A percentile compares a stretch with the other conserved stretches of the same genome.
Evolutionary conservation across 306 rosid genomes (phyloP).

Genomic region (Castanea crenata): DNA sequence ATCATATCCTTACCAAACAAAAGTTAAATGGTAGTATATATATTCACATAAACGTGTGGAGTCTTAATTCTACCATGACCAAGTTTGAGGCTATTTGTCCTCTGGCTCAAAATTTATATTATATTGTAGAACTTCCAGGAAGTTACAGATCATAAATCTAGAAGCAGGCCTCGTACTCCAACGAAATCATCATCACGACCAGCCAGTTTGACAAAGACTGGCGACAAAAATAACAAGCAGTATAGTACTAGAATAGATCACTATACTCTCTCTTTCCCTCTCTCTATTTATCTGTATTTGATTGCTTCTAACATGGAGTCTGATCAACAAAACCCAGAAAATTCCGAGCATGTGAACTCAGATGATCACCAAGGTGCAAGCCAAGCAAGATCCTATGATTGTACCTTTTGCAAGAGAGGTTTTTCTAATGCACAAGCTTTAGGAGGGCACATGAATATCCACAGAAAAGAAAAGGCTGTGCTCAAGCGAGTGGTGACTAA

Average conservation of each 20-base stretch:
- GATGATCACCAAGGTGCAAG: constrained; percentile 28
- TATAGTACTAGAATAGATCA: background rate
- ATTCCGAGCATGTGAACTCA: constrained; percentile 17
- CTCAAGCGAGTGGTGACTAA: constrained; percentile 43
- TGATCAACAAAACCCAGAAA: constrained; percentile 24
- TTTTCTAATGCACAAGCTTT: constrained; percentile 93
- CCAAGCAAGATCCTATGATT: constrained; percentile 56
- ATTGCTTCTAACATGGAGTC: constrained; percentile 23
- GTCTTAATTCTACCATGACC: too few species aligned
- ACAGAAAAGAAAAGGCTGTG: constrained; percentile 76
- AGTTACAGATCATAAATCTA: constrained; percentile 30
- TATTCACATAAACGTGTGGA: too few species aligned
- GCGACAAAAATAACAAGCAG: too few species aligned
- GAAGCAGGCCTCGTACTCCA: constrained; percentile 42
- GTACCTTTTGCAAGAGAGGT: constrained; percentile 77
- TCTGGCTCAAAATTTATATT: too few species aligned
- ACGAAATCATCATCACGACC: background rate
- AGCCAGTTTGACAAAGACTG: background rate
- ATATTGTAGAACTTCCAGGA: background rate
- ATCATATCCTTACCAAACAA: too few species aligned
- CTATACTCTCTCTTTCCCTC: background rate
- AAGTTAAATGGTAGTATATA: too few species aligned
- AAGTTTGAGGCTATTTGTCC: too few species aligned
- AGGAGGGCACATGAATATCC: constrained; percentile 93
- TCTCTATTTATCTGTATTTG: background rate